Evolutionary conservation across 2,329 filamentous ascomycete genomes (phyloP).

Genomic region (Aureobasidium sp.): DNA sequence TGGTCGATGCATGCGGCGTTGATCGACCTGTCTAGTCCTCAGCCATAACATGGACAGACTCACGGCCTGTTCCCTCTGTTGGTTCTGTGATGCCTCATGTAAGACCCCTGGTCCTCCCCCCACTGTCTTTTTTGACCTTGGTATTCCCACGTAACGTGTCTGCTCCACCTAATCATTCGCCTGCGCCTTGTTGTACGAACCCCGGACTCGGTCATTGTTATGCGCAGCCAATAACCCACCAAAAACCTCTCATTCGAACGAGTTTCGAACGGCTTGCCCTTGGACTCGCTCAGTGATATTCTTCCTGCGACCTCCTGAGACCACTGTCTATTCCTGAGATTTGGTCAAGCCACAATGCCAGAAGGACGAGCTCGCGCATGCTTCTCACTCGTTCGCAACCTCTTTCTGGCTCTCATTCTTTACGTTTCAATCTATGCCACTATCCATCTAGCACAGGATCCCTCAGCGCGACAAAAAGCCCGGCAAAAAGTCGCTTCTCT

Average conservation of each 20-base stretch:
- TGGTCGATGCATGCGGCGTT: background rate
- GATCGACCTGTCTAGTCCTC: background rate
- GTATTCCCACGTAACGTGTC: background rate
- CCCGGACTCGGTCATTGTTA: background rate
- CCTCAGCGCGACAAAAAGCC: slow-evolving; percentile 32
- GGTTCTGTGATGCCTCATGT: background rate
- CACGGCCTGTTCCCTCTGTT: background rate
- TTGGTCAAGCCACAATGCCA: background rate
- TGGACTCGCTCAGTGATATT: background rate
- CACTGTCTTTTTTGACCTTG: background rate
- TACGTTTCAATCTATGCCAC: slow-evolving; percentile 38
- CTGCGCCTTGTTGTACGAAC: background rate
- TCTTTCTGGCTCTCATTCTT: slow-evolving; percentile 36
- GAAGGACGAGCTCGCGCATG: slow-evolving; percentile 10
- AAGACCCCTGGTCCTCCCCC: background rate
- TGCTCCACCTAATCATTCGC: background rate
- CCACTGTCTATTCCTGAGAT: too few species aligned
- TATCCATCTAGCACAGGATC: slow-evolving; percentile 36
- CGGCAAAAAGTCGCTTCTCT: slow-evolving; percentile 38
- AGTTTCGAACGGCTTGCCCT: too few species aligned
- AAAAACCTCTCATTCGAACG: background rate
- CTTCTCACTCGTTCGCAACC: slow-evolving; percentile 32
- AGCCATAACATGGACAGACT: background rate
- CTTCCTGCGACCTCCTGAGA: background rate
- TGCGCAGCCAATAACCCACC: background rate